Conservation (phyloP, 2,329 filamentous ascomycete species). For the Fusarium nisikadoi region DNA sequence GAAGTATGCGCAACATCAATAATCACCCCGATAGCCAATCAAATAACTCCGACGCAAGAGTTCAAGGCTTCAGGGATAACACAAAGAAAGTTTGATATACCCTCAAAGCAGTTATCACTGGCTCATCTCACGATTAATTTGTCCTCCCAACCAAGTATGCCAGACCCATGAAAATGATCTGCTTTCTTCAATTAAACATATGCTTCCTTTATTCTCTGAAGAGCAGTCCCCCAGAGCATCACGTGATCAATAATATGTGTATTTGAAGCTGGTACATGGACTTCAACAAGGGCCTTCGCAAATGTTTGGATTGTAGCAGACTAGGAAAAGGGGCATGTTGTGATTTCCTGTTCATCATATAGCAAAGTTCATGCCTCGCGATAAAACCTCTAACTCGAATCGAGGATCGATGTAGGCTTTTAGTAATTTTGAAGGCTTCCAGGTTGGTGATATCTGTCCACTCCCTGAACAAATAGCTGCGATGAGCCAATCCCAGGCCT, state of each 20-base stretch:
- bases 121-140: neutral
- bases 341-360: neutral
- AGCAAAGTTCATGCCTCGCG: neutral
- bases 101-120: neutral
- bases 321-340: neutral
- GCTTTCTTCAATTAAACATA: neutral
- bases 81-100: neutral
- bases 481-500: neutral
- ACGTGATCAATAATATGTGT: neutral
- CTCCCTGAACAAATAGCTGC: neutral
- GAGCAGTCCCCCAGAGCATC: neutral
- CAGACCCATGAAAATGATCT: neutral
- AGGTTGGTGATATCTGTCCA: neutral
- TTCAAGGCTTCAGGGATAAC: neutral
- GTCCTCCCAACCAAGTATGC: neutral
- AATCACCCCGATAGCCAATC: slow-evolving; percentile 15
- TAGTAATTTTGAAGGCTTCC: neutral
- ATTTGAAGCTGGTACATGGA: neutral
- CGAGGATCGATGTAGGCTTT: neutral
- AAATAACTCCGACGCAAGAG: neutral
- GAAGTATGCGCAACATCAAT: slow-evolving; percentile 22
- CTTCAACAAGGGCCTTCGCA: neutral
- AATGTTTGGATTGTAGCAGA: neutral
- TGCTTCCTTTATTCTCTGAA: neutral
- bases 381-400: neutral